A percentile compares a stretch with the other conserved stretches of the same genome.
These are phyloP conservation scores for Geotrichum histeridarum DNA, from an alignment of 1,139 yeast genomes.

Conservation along the genomic window DNA sequence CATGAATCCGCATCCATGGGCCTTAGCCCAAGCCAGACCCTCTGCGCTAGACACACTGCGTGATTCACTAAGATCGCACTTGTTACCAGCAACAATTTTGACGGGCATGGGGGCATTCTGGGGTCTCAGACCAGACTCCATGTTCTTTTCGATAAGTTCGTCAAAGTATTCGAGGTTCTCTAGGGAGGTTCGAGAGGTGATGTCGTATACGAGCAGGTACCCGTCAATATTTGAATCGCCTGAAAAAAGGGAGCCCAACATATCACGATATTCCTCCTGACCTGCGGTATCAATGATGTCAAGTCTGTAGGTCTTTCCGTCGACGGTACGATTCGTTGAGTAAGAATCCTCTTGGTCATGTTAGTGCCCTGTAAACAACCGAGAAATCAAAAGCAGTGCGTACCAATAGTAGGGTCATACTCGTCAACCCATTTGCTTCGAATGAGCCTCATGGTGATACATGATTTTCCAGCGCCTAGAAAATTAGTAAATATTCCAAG, in stretches of 20 bases:
- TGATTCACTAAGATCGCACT: constrained; percentile 63
- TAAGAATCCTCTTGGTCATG: constrained; percentile 33
- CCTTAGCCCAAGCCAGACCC: constrained; percentile 71
- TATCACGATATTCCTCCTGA: constrained; percentile 40
- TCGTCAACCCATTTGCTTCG: constrained; percentile 38
- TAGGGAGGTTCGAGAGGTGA: constrained; percentile 72
- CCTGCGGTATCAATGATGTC: constrained; percentile 40
- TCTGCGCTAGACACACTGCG: constrained; percentile 78
- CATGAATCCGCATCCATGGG: constrained; percentile 70
- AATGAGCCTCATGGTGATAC: constrained; percentile 36
- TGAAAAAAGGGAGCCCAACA: constrained; percentile 51
- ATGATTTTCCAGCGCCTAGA: constrained; percentile 33
- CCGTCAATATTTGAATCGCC: constrained; percentile 89
- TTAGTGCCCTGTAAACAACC: neutral
- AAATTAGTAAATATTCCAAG: neutral
- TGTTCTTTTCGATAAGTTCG: constrained; percentile 79
- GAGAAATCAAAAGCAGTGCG: neutral
- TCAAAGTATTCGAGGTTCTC: constrained; percentile 77
- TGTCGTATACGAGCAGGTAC: constrained; percentile 78
- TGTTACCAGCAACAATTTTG: constrained; percentile 37
- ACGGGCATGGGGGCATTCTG: constrained; percentile 29
- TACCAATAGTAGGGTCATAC: constrained; percentile 35
- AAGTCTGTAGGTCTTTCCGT: constrained; percentile 33
- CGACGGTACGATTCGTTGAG: constrained; percentile 34
- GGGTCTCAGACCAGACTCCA: constrained; percentile 41